Base-by-base conservation (phyloP, 306 rosid genomes). In the Castanea mollissima region DNA sequence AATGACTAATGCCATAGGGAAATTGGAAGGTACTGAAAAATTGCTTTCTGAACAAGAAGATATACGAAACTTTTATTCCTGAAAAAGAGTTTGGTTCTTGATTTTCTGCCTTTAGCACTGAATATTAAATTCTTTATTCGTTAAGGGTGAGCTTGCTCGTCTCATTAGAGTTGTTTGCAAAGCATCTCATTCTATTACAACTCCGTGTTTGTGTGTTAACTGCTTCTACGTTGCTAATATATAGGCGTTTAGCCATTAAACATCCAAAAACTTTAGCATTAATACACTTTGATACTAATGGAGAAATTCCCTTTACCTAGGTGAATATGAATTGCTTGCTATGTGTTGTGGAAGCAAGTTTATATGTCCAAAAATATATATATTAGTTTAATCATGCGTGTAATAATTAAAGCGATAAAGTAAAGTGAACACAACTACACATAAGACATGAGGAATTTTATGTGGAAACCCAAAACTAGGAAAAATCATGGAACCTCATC, bases 1-100 rank as follows among this genome's bases (percentile, higher is more conserved):
- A 70, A 91, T 96, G 98, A 87, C 91, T 73, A 88, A 81, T 85
- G 89, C 93, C 69, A 79, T 96, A 65, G 83, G 79, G 80, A 86
- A 88, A 88, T 71, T 96, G 88, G 98, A 96, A 93, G 99, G 99
- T 96, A 88, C 56, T 78, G 46, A 60, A 31, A 69, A 62, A 34
- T 69, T 83, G 8, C 29, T 55, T 74, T 81, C 77, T 71, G 73
- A 81, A 65, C 54, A 54, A n/a, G 76, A 57, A 49, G 70, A 74
- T 76, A 18, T 65, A 59, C 9, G 4, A 13, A 10, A 63, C 38
- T 27, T 7, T 76, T 68, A n/a, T 71, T 34, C 79, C 38, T 34
- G 60, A 55, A 35, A 35, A 25, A 29, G 74, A 55, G 21, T 31
- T 71, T 64, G 72, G 4, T 51, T 64, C 72, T 49, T 65, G 76